A percentile compares a stretch with the other conserved stretches of the same genome.
These are phyloP conservation scores for Collybiopsis confluens DNA, from an alignment of 768 basidiomycete species.

Conservation along the genomic window DNA sequence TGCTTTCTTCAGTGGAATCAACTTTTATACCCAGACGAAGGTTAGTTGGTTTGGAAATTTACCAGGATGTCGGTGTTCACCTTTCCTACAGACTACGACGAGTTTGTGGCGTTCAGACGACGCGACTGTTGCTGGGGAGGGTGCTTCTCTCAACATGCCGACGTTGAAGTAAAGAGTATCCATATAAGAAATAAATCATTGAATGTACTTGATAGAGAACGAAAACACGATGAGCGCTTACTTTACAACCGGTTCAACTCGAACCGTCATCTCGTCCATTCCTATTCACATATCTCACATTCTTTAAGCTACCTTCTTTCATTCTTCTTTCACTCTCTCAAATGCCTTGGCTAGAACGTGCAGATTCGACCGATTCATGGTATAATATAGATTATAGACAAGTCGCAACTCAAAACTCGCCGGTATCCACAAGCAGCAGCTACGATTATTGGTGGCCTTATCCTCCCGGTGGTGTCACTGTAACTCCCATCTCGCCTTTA, in stretches of 20 bases:
- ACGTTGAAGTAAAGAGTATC: slow-evolving; percentile 1
- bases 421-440: slow-evolving; percentile 2
- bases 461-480: slow-evolving; percentile 22
- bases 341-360: too few relatives aligned
- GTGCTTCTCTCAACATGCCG: slow-evolving; percentile 8
- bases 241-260: not conserved
- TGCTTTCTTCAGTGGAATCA: slow-evolving; percentile 55
- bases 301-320: not conserved
- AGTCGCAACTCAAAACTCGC: not conserved
- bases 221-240: not conserved
- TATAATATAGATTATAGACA: slow-evolving; percentile 8
- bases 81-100: slow-evolving; percentile 73
- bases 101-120: slow-evolving; percentile 90
- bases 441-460: slow-evolving; percentile 32
- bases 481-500: slow-evolving; percentile 7
- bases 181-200: too few relatives aligned
- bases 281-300: not conserved
- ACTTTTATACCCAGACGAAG: slow-evolving; percentile 97
- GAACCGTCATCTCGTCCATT: not conserved
- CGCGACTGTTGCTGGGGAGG: slow-evolving; percentile 30
- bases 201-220: too few relatives aligned
- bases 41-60: slow-evolving; percentile 23
- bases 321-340: not conserved
- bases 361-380: not conserved
- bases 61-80: not conserved